Base-by-base conservation (phyloP, 2,329 filamentous ascomycete genomes). In the Trichoderma sp. region DNA sequence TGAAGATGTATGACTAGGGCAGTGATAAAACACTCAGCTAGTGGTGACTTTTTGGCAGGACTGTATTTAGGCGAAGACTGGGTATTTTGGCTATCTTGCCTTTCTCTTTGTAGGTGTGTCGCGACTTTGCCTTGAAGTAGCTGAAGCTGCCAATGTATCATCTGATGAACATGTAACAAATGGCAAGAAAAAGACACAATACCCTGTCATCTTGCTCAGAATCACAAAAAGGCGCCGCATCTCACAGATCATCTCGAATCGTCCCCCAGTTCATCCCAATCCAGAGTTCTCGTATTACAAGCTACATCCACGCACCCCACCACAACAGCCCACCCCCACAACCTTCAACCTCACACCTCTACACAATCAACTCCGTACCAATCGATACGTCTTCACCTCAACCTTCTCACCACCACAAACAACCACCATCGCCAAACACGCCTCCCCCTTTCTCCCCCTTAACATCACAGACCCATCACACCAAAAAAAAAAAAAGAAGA, bases 321-420 rank as follows among this genome's bases (percentile, higher is more conserved):
- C 28, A 50, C 19, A n/a, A 41, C n/a, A 39, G 9, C 28, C 57
- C 57, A 39, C 30, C 45, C 56, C 56, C 43, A 58, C 41, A 41
- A 28, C 34, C 34, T 39, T 26, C 6, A 39, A 24, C 51, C 51
- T 39, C 12, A 15, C 30, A 6, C 51, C 7, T 9, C 1, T 7
- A 14, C 24, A 30, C 34, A 5, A 6, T n/a, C 9, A 44, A 28
- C 26, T n/a, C 15, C 14, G 30, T 39, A 41, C n/a, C 34, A 44
- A 21, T 55, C 30, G 51, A 55, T 56, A 50, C 47, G 21, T 12
- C 26, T 26, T 26, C n/a, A 54, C 19, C 34, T 43, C 9, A 7
- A 43, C 26, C 26, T n/a, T 55, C 26, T 59, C 30, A 24, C 41
- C 57, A 60, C 44, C 57, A 60, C 57, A 45, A 60, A 45, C 28